Base-by-base conservation (phyloP, 169 alveolate species). In the Theileria annulata region DNA sequence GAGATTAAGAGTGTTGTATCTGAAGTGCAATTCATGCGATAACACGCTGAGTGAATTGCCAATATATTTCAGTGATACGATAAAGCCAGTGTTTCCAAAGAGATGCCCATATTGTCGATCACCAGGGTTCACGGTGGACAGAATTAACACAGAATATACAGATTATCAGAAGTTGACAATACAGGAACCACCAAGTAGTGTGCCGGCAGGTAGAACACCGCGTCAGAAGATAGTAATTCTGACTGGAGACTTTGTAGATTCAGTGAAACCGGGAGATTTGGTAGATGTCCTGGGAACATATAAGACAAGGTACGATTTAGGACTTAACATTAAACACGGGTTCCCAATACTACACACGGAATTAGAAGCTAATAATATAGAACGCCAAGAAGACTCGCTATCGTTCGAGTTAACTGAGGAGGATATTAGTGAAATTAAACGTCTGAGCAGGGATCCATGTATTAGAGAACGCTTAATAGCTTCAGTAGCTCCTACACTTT, bases 131-230 rank as follows among this genome's bases (percentile, higher is more conserved):
- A 83, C 90, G 23, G 87, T 95, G 47, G 97, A 95, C 81, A 88
- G 96, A 30, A 92, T 95, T 21, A 92, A 95, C 78, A 96, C 99
- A 19, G 94, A 95, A 19, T 98, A 97, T 82, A 94, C 98, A 71
- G 98, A 98, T 84, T 98, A 94, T 79, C 98, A 98, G 89, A 95
- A 97, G 88, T 90, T 97, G 58, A 97, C 99, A 4, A 86, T 98
- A 6, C 98, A 98, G 92, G 99, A 97, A 81, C 95, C 98, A 6
- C 99, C 99, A 51, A 98, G 97, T 37, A 88, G 96, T 59, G 99
- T 97, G n/a, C 99, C 99, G 12, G 99, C 99, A 19, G 99, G 99
- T 15, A 87, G 99, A 76, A 98, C 98, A 19, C 99, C 99, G n/a
- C 93, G 99, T 62, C 96, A 97, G 85, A 95, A 98, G 58, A 99